Conservation (phyloP, 208 protist genomes). For the Lotmaria passim region DNA sequence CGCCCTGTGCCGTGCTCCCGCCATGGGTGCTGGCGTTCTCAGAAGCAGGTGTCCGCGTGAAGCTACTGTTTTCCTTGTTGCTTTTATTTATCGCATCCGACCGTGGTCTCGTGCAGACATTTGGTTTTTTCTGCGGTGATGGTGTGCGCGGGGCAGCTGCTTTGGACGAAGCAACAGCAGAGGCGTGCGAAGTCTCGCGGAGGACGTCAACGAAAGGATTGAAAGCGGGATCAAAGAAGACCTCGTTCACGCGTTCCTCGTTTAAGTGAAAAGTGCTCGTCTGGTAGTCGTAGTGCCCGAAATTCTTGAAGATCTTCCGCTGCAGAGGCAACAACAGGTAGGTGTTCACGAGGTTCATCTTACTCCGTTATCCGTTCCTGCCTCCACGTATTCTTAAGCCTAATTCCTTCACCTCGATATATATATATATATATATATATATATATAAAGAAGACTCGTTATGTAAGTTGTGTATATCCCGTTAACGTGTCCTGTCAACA, state of each 20-base stretch:
- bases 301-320: slow-evolving; percentile 53
- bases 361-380: no score
- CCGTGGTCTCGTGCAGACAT: neutral
- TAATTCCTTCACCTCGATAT: no score
- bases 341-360: slow-evolving; percentile 37
- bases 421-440: no score
- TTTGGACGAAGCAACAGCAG: slow-evolving; percentile 32
- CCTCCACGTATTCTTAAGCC: no score
- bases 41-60: no score
- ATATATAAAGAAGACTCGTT: no score
- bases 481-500: no score
- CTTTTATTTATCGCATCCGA: neutral
- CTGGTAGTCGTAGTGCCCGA: slow-evolving; percentile 46
- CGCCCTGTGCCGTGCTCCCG: no score
- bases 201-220: slow-evolving; percentile 37
- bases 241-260: slow-evolving; percentile 39
- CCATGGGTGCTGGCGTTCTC: no score
- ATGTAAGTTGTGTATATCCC: no score
- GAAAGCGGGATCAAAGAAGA: slow-evolving; percentile 33
- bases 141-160: neutral
- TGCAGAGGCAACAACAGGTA: slow-evolving; percentile 45
- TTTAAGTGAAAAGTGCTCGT: slow-evolving; percentile 46
- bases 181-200: slow-evolving; percentile 34
- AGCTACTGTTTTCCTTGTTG: neutral
- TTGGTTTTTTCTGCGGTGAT: neutral